Evolutionary conservation across 75 land plant species (phyloP).

Genomic region (Ceratopteris richardii): DNA sequence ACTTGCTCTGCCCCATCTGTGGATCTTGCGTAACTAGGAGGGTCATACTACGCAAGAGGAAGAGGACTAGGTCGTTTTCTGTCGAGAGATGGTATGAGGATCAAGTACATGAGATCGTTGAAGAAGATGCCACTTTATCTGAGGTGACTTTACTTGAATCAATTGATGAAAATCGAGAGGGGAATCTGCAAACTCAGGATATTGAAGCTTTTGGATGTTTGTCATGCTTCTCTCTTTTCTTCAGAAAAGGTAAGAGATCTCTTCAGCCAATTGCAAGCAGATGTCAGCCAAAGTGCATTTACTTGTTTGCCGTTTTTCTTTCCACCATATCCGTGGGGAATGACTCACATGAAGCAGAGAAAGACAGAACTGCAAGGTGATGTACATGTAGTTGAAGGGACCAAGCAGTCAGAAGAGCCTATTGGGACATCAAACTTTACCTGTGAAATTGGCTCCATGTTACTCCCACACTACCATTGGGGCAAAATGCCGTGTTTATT

Average conservation of each 20-base stretch:
- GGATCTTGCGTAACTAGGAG: constrained; percentile 28
- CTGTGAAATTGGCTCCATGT: not conserved
- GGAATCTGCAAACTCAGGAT: not conserved
- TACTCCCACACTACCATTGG: not conserved
- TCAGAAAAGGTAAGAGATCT: constrained; percentile 17
- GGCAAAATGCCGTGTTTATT: no score
- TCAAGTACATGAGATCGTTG: no score
- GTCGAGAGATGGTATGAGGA: constrained; percentile 16
- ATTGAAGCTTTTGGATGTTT: constrained; percentile 28
- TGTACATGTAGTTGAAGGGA: no score
- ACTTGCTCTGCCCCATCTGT: constrained; percentile 25
- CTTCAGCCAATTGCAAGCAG: not conserved
- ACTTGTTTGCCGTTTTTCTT: constrained; percentile 14
- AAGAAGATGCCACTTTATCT: no score
- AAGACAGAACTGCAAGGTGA: no score
- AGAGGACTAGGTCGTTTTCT: not conserved
- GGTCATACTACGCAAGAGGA: no score
- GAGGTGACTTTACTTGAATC: not conserved
- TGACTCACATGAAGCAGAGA: not conserved
- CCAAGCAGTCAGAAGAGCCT: not conserved
- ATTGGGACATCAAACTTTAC: not conserved
- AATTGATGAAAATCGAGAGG: not conserved
- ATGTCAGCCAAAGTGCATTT: no score
- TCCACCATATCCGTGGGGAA: constrained; percentile 25
- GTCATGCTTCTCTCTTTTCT: constrained; percentile 26